Evolutionary conservation across 768 basidiomycete genomes (phyloP), one percentile per base, ranked within the genome.

Genomic region (Rhodotorula paludigena): DNA sequence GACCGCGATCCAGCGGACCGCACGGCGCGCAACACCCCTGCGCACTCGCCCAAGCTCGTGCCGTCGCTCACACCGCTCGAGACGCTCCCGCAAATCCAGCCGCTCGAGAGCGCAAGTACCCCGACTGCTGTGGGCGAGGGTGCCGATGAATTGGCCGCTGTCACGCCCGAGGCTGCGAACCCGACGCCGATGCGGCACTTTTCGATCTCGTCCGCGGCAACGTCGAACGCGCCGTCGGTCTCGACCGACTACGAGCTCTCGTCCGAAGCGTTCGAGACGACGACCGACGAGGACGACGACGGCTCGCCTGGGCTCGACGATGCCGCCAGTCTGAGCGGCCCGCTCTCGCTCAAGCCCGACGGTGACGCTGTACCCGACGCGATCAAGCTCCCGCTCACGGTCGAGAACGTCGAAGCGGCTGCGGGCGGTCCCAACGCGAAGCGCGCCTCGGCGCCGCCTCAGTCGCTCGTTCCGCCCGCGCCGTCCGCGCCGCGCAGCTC

Each of bases 21-120:
- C 21, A 68, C 67, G 9, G 67, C 67, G 36, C 57, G 57, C 52
- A 68, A 68, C 75, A 79, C 39, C 77, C 77, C 56, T 68, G 78
- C 38, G 75, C 81, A 38, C 76, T 76, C 58, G 74, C 79, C 66
- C 18, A 9, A 21, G 18, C 36, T 38, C 36, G 39, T 63, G 21
- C 4, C 60, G 42, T 25, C 60, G 12, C 20, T 53, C 32, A 8
- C 57, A 7, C 15, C 35, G 5, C 45, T 59, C 20, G 18, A 28
- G 28, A 4, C 42, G 18, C 39, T 60, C 49, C 59, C 59, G 39
- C 39, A 48, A 21, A 41, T 60, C 30, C 38, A 51, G 49, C 49
- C 48, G 3, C 28, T 60, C 32, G 16, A 36, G 35, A 1, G 35
- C 18, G 35, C 58, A 47, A 16, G 5, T 3, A 6, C 23, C 44